Evolutionary conservation across 1,139 yeast genomes (phyloP).

Genomic region (Sugiyamaella pinicola): DNA sequence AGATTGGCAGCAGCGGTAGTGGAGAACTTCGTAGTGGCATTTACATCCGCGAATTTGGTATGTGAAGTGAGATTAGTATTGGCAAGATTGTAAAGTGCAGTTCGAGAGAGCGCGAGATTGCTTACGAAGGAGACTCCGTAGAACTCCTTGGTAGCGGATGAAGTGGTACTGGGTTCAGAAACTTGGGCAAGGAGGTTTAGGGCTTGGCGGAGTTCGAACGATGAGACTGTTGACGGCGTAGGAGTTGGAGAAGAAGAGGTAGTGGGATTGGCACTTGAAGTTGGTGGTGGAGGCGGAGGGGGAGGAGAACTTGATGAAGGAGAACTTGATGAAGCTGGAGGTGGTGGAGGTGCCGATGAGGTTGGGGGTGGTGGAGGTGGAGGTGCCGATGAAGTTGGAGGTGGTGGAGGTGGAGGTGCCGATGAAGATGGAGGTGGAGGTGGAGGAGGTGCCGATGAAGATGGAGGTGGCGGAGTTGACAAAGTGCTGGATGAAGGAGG

Average conservation of each 20-base stretch:
- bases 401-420: slow-evolving; percentile 19
- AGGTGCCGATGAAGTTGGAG: slow-evolving; percentile 17
- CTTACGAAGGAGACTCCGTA: slow-evolving; percentile 29
- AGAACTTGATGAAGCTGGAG: slow-evolving; percentile 22
- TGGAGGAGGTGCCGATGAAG: slow-evolving; percentile 16
- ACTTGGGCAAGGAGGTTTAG: slow-evolving; percentile 16
- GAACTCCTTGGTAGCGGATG: slow-evolving; percentile 18
- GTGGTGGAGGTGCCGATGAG: slow-evolving; percentile 19
- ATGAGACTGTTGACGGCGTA: slow-evolving; percentile 26
- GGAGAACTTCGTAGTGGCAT: background rate
- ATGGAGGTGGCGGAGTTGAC: slow-evolving; percentile 17
- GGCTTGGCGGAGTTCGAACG: slow-evolving; percentile 26
- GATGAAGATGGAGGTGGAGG: slow-evolving; percentile 19
- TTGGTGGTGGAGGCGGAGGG: slow-evolving; percentile 22
- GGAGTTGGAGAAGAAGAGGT: slow-evolving; percentile 28
- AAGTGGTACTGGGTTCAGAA: background rate
- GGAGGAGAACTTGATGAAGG: slow-evolving; percentile 13
- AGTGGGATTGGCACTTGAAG: slow-evolving; percentile 24
- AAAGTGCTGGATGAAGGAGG: slow-evolving; percentile 21
- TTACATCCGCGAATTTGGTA: background rate
- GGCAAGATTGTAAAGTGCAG: slow-evolving; percentile 34
- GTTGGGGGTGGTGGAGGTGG: slow-evolving; percentile 21
- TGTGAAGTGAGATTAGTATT: slow-evolving; percentile 16
- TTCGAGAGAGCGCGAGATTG: slow-evolving; percentile 29
- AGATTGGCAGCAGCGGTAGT: slow-evolving; percentile 6